Conservation (phyloP, 352 stramenopile genomes). For the Halophytophthora polymorphica region DNA sequence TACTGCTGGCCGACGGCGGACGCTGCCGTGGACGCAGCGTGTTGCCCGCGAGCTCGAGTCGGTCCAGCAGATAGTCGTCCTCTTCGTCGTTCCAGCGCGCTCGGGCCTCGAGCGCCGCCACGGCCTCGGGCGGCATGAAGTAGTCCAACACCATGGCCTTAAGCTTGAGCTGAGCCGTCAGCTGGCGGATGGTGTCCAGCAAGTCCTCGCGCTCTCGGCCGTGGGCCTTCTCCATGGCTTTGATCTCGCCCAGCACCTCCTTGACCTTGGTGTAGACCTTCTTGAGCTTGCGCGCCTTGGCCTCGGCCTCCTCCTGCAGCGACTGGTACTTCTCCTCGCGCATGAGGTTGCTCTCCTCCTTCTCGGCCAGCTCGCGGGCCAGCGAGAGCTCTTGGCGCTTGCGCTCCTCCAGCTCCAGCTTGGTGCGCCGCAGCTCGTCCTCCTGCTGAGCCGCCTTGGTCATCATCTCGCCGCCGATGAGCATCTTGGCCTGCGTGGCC, state of each 20-base stretch:
- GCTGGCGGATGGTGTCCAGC: conserved; percentile 93
- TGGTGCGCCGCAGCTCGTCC: conserved; percentile 89
- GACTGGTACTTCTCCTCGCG: conserved; percentile 90
- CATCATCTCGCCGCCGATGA: conserved; percentile 91
- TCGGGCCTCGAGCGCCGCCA: conserved; percentile 52
- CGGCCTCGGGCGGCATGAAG: conserved; percentile 81
- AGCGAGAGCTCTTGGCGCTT: conserved; percentile 83
- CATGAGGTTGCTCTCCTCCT: conserved; percentile 93
- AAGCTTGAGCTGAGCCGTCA: conserved; percentile 95
- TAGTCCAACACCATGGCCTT: conserved; percentile 92
- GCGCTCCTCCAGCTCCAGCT: conserved; percentile 92
- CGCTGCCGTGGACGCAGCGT: conserved; percentile 56
- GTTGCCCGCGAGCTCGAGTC: conserved; percentile 76
- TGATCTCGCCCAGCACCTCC: conserved; percentile 88
- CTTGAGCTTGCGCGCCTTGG: conserved; percentile 96
- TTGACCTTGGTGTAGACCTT: conserved; percentile 93
- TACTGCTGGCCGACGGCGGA: conserved; percentile 63
- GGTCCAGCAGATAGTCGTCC: conserved; percentile 65
- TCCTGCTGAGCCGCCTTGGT: conserved; percentile 94
- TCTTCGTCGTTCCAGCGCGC: conserved; percentile 75
- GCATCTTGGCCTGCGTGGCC: conserved; percentile 89
- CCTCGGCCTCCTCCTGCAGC: conserved; percentile 92
- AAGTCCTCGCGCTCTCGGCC: conserved; percentile 91
- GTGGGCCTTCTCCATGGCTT: conserved; percentile 94
- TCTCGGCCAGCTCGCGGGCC: conserved; percentile 90